phyloP scores from a whole-genome alignment of 2,329 filamentous ascomycete species.

The Fusarium protoensiforme region DNA sequence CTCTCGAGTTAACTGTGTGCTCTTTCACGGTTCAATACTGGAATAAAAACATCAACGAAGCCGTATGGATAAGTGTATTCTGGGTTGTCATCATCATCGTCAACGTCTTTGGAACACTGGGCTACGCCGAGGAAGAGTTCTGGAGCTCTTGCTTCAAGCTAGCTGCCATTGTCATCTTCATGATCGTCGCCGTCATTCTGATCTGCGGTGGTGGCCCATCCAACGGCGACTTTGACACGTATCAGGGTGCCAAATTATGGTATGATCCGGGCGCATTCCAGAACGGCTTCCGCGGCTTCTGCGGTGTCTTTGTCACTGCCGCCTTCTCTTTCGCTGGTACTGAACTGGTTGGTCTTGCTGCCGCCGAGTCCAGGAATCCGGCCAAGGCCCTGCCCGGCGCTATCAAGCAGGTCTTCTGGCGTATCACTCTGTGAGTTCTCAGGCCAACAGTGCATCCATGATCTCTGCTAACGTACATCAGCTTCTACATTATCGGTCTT shows the following conservation, averaged over 20 bases:
- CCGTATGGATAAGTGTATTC: constrained; percentile 66
- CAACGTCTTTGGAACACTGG: constrained; percentile 66
- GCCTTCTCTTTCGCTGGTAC: constrained; percentile 77
- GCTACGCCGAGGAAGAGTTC: constrained; percentile 68
- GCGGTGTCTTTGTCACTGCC: constrained; percentile 75
- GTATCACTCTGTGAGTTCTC: constrained; percentile 55
- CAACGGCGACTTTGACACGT: constrained; percentile 52
- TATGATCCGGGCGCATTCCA: constrained; percentile 63
- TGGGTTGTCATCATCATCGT: constrained; percentile 59
- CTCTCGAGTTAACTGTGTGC: constrained; percentile 62
- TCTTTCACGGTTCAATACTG: constrained; percentile 64
- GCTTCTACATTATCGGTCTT: constrained; percentile 61
- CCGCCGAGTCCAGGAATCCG: constrained; percentile 75
- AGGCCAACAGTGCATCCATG: not conserved
- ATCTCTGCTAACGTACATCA: not conserved
- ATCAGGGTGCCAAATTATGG: constrained; percentile 54
- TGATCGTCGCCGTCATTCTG: constrained; percentile 68
- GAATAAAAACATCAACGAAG: constrained; percentile 57
- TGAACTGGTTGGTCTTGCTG: constrained; percentile 76
- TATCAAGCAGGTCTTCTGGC: constrained; percentile 77
- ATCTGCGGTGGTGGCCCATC: constrained; percentile 68
- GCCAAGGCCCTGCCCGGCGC: constrained; percentile 79
- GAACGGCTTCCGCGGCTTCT: constrained; percentile 77
- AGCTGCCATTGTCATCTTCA: constrained; percentile 68
- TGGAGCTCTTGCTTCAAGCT: constrained; percentile 67